phyloP scores from a whole-genome alignment of 352 stramenopile genomes.

The Phytopythium helicoides region DNA sequence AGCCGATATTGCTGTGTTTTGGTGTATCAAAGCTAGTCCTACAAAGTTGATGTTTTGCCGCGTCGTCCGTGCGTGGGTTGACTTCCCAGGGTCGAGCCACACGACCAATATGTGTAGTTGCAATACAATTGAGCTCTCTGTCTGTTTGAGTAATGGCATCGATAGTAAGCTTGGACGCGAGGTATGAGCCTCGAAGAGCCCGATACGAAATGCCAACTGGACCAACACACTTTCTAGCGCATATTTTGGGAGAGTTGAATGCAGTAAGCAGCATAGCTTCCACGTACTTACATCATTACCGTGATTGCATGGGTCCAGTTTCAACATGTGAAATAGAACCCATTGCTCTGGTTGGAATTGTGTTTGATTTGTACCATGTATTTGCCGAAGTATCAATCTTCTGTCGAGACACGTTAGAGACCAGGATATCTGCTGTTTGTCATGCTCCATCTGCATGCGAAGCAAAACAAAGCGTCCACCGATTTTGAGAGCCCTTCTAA shows the following conservation, averaged over 20 bases:
- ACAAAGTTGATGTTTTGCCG: no score
- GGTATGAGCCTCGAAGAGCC: background rate
- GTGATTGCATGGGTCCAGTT: background rate
- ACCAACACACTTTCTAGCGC: conserved; percentile 21
- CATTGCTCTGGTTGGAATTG: conserved; percentile 10
- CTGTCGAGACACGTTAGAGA: conserved; percentile 16
- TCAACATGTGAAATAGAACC: conserved; percentile 14
- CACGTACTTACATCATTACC: background rate
- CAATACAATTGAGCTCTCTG: no score
- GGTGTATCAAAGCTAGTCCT: no score
- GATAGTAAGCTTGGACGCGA: background rate
- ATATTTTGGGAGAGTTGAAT: conserved; percentile 4
- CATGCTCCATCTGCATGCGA: conserved; percentile 7
- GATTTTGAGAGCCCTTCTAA: conserved; percentile 19
- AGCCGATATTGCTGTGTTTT: background rate
- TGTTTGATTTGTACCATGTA: background rate
- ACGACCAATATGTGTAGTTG: no score
- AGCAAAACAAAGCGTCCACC: conserved; percentile 32
- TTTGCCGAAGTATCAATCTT: background rate
- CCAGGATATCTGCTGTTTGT: conserved; percentile 9
- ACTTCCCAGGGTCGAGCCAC: no score
- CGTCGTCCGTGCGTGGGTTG: no score
- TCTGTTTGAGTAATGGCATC: no score
- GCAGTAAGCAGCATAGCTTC: background rate
- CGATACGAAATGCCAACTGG: conserved; percentile 22